These are phyloP conservation scores for Medicago lupulina DNA, from an alignment of 306 rosid genomes.

Conservation along the genomic window DNA sequence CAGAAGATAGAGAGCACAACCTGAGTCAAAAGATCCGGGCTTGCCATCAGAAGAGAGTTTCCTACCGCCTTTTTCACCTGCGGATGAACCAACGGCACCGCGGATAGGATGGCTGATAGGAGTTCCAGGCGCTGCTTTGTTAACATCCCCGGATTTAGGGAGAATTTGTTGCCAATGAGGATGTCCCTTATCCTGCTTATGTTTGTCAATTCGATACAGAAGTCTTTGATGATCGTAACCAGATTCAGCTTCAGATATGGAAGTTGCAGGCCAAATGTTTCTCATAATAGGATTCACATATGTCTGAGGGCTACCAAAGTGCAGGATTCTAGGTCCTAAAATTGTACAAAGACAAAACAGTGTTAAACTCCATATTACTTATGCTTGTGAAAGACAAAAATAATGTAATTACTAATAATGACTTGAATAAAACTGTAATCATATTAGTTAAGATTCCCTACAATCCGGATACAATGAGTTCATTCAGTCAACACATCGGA, in stretches of 20 bases:
- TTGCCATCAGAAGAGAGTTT: conserved; percentile 53
- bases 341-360: conserved; percentile 34
- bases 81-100: conserved; percentile 42
- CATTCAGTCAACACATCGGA: background rate
- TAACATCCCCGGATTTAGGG: conserved; percentile 32
- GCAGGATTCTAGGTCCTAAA: conserved; percentile 83
- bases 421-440: conserved; percentile 15
- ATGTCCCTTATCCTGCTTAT: conserved; percentile 54
- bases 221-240: conserved; percentile 46
- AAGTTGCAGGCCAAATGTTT: conserved; percentile 59
- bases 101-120: conserved; percentile 36
- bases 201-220: conserved; percentile 45
- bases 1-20: conserved; percentile 99
- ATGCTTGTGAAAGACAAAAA: background rate
- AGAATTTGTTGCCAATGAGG: conserved; percentile 52
- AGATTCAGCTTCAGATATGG: conserved; percentile 56
- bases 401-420: background rate
- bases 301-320: conserved; percentile 68
- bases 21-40: conserved; percentile 59
- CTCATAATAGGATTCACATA: conserved; percentile 54
- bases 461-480: background rate
- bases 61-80: conserved; percentile 47
- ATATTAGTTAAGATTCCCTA: background rate
- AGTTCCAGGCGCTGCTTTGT: conserved; percentile 48
- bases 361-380: conserved; percentile 30